Evolutionary conservation across 2,329 filamentous ascomycete genomes (phyloP), one percentile per base, ranked within the genome.

Genomic region (Stagonosporopsis rhizophila): DNA sequence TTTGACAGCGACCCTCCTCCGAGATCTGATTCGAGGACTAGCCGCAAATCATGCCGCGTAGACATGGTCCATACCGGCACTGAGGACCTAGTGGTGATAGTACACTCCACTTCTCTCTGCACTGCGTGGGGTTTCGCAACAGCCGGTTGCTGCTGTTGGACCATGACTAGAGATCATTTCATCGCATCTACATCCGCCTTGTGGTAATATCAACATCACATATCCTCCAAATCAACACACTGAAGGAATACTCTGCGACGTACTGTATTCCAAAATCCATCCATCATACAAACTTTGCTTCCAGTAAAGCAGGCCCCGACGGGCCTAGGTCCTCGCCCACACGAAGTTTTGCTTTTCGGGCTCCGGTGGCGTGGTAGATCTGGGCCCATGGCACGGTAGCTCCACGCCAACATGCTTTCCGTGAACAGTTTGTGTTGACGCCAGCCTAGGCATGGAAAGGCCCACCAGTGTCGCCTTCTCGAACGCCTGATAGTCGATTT

Each of bases 51-150:
- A 44, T n/a, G 45, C 45, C 44, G 39, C 27, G 39, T 20, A 11
- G 44, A 44, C 22, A 22, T n/a, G 8, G 14, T 32, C 30, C 22
- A 25, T 39, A 49, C 39, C 52, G 45, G 45, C 32, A 30, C 39
- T 41, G 34, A 22, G 41, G 35, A 50, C 52, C 35, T 28, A 50
- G 50, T 23, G 6, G 46, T 46, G 27, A 30, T 50, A 56, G 52
- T 50, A 37, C 27, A 49, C n/a, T 37, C 45, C 52, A 50, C 40
- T 41, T 25, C 20, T 25, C 23, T 28, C 35, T 17, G n/a, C n/a
- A n/a, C n/a, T n/a, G n/a, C n/a, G n/a, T n/a, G n/a, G n/a, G n/a
- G n/a, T n/a, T n/a, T n/a, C n/a, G n/a, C n/a, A n/a, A n/a, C n/a
- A n/a, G n/a, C n/a, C n/a, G n/a, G n/a, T n/a, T n/a, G n/a, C n/a